A percentile compares a stretch with the other conserved stretches of the same genome.
Evolutionary conservation across 2,329 filamentous ascomycete species (phyloP).

Genomic region (Exophiala lecanii-corni): DNA sequence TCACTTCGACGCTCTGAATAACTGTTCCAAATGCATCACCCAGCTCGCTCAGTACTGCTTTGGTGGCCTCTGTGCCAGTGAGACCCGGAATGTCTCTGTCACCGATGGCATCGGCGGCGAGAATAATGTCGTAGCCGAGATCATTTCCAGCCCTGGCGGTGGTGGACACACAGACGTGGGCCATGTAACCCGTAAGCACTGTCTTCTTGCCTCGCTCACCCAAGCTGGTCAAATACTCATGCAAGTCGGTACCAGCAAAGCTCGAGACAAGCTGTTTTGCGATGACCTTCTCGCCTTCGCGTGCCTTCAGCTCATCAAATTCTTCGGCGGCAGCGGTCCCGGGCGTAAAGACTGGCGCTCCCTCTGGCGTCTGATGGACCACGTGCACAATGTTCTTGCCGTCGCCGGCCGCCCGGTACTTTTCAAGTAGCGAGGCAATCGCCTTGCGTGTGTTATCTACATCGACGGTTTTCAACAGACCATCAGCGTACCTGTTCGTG

Average conservation of each 20-base stretch:
- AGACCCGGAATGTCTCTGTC: conserved; percentile 63
- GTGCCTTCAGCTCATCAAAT: conserved; percentile 56
- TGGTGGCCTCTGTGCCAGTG: conserved; percentile 50
- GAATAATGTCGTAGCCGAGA: conserved; percentile 58
- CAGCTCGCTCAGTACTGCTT: conserved; percentile 52
- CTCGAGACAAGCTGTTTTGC: conserved; percentile 55
- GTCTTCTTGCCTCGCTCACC: conserved; percentile 49
- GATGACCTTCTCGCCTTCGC: conserved; percentile 53
- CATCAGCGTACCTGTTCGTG: conserved; percentile 42
- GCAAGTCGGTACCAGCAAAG: conserved; percentile 58
- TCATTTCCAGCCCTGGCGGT: conserved; percentile 59
- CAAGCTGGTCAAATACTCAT: conserved; percentile 49
- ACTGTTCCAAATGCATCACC: conserved; percentile 61
- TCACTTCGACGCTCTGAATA: conserved; percentile 47
- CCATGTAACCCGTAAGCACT: conserved; percentile 47
- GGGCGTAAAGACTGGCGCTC: conserved; percentile 63
- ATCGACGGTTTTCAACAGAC: conserved; percentile 52
- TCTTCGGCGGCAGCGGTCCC: conserved; percentile 56
- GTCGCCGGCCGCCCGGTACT: conserved; percentile 47
- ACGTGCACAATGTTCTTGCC: conserved; percentile 56
- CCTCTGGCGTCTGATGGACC: conserved; percentile 54
- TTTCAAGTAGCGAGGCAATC: conserved; percentile 54
- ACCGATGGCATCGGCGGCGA: conserved; percentile 60
- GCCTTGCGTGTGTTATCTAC: conserved; percentile 50
- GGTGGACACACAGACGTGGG: conserved; percentile 61